Conservation (phyloP, 1,284 basidiomycete genomes). For the Tremellales sp. region DNA sequence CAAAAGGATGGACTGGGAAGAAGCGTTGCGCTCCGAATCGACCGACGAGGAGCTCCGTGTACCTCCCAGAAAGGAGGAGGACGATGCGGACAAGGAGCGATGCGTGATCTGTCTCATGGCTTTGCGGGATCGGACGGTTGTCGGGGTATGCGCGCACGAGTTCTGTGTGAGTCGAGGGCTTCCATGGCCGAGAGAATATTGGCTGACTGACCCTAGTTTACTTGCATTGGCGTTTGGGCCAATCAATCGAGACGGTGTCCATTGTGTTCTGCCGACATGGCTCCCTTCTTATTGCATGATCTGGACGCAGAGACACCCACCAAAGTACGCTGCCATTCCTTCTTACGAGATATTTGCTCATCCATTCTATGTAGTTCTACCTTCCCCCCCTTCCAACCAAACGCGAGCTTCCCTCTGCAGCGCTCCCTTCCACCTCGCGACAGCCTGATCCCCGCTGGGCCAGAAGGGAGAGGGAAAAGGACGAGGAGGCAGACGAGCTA, state of each 20-base stretch:
- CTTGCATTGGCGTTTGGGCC: slow-evolving; percentile 77
- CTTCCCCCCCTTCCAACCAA: slow-evolving; percentile 58
- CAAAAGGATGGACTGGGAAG: slow-evolving; percentile 38
- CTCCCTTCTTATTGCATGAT: slow-evolving; percentile 73
- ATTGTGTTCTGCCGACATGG: slow-evolving; percentile 69
- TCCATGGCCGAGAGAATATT: background rate
- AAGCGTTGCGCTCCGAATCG: slow-evolving; percentile 21
- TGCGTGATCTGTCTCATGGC: slow-evolving; percentile 69
- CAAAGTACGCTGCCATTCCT: slow-evolving; percentile 19
- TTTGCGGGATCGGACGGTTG: slow-evolving; percentile 68
- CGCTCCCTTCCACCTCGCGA: slow-evolving; percentile 17
- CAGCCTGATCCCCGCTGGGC: slow-evolving; percentile 5
- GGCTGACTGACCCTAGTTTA: slow-evolving; percentile 55
- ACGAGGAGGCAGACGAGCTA: slow-evolving; percentile 57
- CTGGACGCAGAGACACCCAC: slow-evolving; percentile 37
- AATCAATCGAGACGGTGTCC: slow-evolving; percentile 65
- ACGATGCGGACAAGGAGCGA: slow-evolving; percentile 32
- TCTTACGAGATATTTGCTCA: background rate
- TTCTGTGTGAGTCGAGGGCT: slow-evolving; percentile 55
- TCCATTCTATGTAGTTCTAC: slow-evolving; percentile 55
- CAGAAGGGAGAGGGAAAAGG: slow-evolving; percentile 49
- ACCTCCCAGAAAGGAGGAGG: slow-evolving; percentile 1
- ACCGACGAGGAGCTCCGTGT: slow-evolving; percentile 10
- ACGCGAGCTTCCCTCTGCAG: slow-evolving; percentile 13
- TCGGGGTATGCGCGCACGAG: slow-evolving; percentile 72